These are phyloP conservation scores for Lentinula lateritia DNA, from an alignment of 768 basidiomycete species.

Conservation along the genomic window DNA sequence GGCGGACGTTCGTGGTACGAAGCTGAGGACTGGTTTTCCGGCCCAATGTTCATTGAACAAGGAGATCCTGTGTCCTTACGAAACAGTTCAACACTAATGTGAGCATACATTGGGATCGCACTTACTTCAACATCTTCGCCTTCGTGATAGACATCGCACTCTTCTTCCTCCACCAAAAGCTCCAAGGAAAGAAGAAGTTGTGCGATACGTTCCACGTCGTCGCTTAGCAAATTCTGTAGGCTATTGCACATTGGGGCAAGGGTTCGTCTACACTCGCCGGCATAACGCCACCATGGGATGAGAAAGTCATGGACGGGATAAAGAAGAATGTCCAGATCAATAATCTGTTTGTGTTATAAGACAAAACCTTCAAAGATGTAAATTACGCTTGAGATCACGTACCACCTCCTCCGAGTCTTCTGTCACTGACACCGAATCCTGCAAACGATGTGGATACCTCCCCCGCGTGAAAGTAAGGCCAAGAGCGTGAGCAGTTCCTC, in stretches of 20 bases:
- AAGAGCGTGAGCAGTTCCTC: constrained; percentile 2
- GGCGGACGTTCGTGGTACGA: constrained; percentile 4
- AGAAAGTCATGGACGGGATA: constrained; percentile 4
- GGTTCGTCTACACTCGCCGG: neutral
- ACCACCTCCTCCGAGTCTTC: constrained; percentile 2
- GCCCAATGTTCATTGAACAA: constrained; percentile 1
- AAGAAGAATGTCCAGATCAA: constrained; percentile 5
- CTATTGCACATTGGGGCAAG: constrained; percentile 1
- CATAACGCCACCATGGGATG: neutral
- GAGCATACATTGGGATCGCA: neutral
- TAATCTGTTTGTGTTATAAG: neutral
- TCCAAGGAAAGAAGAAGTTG: constrained; percentile 2
- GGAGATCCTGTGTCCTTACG: neutral
- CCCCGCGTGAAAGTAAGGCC: neutral
- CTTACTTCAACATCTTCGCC: neutral
- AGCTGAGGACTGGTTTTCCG: neutral
- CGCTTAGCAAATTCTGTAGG: neutral
- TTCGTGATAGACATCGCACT: neutral
- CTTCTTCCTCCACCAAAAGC: neutral
- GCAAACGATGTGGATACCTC: neutral
- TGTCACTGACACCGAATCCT: neutral
- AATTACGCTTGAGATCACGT: neutral
- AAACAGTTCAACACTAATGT: too few species aligned
- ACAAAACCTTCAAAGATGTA: neutral
- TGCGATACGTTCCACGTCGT: neutral